Percentiles rank a stretch among this genome's conserved stretches.
Evolutionary conservation across 2,329 filamentous ascomycete species (phyloP).

Genomic region (Gremmenia infestans): DNA sequence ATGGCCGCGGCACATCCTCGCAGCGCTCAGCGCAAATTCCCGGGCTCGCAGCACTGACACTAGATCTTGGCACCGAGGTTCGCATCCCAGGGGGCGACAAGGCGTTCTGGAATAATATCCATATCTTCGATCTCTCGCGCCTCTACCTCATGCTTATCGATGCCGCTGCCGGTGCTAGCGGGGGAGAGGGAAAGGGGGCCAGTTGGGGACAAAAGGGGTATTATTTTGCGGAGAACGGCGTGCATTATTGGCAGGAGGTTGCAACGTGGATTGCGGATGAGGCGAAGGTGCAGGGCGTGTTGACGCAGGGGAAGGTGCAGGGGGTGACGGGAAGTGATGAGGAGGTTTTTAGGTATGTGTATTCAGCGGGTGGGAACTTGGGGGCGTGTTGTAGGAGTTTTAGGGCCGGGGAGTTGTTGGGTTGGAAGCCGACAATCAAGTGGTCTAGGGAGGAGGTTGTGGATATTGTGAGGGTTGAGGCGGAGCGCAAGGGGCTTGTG

Average conservation of each 20-base stretch:
- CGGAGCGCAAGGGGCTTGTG: background rate
- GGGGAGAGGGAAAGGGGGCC: conserved; percentile 18
- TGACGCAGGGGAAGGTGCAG: background rate
- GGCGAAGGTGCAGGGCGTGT: conserved; percentile 45
- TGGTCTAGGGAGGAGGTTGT: background rate
- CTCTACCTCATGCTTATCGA: conserved; percentile 49
- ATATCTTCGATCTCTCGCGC: conserved; percentile 51
- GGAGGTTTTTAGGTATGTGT: background rate
- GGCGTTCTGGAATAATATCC: conserved; percentile 53
- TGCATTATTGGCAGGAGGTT: conserved; percentile 59
- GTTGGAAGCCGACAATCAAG: background rate
- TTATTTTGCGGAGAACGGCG: conserved; percentile 61
- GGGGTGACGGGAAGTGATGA: background rate
- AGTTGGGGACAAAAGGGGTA: conserved; percentile 58
- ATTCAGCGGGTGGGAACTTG: background rate
- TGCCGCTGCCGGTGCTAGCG: conserved; percentile 40
- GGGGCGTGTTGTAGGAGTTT: background rate
- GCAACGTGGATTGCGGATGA: conserved; percentile 51
- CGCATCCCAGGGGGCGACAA: conserved; percentile 45
- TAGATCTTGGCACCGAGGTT: conserved; percentile 44
- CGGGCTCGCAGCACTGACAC: conserved; percentile 41
- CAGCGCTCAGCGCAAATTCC: conserved; percentile 50
- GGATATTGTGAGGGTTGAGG: background rate
- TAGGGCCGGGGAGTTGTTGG: background rate
- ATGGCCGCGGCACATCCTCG: conserved; percentile 51